phyloP scores from a whole-genome alignment of 257 asterid species.

The Primulina huaijiensis region DNA sequence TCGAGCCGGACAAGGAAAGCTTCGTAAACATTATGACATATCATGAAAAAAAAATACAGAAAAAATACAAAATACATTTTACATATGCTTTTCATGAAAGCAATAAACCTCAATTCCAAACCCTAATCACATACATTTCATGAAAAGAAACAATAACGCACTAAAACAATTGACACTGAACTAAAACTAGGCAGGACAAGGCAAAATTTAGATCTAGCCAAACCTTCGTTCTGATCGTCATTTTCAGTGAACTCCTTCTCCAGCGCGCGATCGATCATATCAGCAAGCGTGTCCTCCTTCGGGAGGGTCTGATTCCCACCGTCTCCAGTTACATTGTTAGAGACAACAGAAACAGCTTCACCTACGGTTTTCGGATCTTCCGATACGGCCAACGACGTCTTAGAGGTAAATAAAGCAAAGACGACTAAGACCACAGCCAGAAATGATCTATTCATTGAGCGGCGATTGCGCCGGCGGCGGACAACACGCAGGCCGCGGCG shows the following conservation, averaged over 20 bases:
- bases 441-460: slow-evolving; percentile 55
- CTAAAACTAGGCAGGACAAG: neutral
- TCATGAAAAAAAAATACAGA: neutral
- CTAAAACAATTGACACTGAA: slow-evolving; percentile 1
- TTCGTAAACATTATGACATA: neutral
- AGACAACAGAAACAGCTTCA: slow-evolving; percentile 20
- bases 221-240: slow-evolving; percentile 86
- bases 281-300: slow-evolving; percentile 86
- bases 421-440: slow-evolving; percentile 29
- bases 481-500: slow-evolving; percentile 32
- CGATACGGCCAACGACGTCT: slow-evolving; percentile 30
- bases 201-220: slow-evolving; percentile 40
- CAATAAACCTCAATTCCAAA: slow-evolving; percentile 26
- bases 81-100: neutral
- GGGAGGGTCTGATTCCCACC: slow-evolving; percentile 41
- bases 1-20: neutral
- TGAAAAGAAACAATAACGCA: neutral
- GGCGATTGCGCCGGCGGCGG: slow-evolving; percentile 59
- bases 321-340: slow-evolving; percentile 39
- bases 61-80: too few species aligned
- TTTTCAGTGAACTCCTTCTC: slow-evolving; percentile 91
- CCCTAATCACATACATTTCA: slow-evolving; percentile 29
- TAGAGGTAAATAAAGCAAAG: slow-evolving; percentile 29
- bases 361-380: slow-evolving; percentile 39
- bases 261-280: slow-evolving; percentile 92